Conservation (phyloP, 257 asterid species). For the Linaria vulgaris region DNA sequence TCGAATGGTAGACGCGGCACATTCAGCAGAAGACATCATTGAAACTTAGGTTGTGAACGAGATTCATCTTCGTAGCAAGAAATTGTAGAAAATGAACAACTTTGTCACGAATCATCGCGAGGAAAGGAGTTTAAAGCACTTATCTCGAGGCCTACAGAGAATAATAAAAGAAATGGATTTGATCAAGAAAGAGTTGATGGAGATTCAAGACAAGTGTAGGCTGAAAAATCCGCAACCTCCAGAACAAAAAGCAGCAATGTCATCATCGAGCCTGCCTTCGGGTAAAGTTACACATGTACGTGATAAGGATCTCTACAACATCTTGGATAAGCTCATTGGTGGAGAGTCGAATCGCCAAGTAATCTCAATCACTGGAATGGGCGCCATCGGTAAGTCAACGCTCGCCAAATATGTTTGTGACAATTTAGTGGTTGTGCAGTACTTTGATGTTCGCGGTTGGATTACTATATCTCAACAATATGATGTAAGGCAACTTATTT, state of each 20-base stretch:
- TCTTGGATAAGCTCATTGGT: background rate
- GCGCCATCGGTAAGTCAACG: background rate
- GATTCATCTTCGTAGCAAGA: no score
- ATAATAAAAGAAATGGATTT: background rate
- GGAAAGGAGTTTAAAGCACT: no score
- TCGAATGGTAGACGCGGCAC: background rate
- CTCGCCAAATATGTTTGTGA: conserved; percentile 1
- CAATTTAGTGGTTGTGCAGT: background rate
- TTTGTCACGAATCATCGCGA: no score
- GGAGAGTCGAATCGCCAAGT: background rate
- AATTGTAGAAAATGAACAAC: no score
- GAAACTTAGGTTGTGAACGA: background rate
- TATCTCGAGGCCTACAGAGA: no score
- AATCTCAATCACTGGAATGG: no score
- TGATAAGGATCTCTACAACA: background rate
- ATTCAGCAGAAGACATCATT: background rate
- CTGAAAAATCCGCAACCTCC: background rate
- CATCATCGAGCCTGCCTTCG: background rate
- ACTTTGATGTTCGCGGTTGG: background rate
- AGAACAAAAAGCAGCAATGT: background rate
- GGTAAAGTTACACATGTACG: background rate
- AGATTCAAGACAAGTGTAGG: background rate
- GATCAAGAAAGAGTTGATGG: background rate
- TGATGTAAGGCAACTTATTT: background rate
- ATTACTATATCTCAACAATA: conserved; percentile 5